These are phyloP conservation scores for Fusarium torreyae DNA, from an alignment of 2,329 filamentous ascomycete species.

Conservation along the genomic window DNA sequence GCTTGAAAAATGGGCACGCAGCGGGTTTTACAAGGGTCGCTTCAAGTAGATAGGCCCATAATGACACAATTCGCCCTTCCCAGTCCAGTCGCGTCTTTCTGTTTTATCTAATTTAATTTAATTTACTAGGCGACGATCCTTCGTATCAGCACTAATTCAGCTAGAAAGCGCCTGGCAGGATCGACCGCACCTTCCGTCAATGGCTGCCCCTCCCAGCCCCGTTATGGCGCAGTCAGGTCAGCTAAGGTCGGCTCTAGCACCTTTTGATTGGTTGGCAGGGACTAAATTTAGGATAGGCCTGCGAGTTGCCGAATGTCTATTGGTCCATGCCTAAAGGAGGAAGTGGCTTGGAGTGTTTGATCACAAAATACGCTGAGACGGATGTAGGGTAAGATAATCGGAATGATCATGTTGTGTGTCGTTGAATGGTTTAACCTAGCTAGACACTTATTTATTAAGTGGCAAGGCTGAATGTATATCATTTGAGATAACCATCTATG, in stretches of 20 bases:
- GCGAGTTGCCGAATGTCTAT: not conserved
- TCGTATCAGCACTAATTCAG: slow-evolving; percentile 21
- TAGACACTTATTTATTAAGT: not conserved
- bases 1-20: not conserved
- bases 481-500: not conserved
- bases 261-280: slow-evolving; percentile 14
- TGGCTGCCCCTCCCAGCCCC: slow-evolving; percentile 18
- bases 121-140: slow-evolving; percentile 31
- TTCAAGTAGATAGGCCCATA: not conserved
- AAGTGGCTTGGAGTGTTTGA: not conserved
- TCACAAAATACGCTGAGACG: too few species aligned
- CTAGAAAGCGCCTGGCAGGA: not conserved
- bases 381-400: not conserved
- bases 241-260: fast-evolving
- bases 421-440: not conserved
- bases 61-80: not conserved
- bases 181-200: slow-evolving; percentile 1
- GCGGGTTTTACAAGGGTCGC: too few species aligned
- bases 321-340: not conserved
- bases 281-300: slow-evolving; percentile 29
- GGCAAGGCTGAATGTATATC: not conserved
- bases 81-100: too few species aligned
- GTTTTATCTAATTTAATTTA: slow-evolving; percentile 16
- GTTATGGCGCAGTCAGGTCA: slow-evolving; percentile 29
- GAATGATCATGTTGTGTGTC: not conserved